phyloP scores from a whole-genome alignment of 2,329 filamentous ascomycete species.

The Trichocomaceae sp. region DNA sequence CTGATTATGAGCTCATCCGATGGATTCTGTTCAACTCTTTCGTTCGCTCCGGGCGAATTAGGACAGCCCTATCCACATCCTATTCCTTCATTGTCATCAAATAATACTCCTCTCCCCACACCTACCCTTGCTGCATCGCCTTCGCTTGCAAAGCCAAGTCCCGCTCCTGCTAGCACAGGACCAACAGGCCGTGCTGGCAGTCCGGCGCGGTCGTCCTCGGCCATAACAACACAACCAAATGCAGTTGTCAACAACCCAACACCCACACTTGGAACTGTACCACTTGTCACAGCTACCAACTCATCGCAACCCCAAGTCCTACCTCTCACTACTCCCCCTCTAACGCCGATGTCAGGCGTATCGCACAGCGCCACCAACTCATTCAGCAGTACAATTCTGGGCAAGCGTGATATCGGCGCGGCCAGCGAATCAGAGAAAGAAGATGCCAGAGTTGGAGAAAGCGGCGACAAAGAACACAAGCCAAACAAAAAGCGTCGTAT shows the following conservation, averaged over 20 bases:
- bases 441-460: conserved; percentile 26
- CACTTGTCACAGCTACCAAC: conserved; percentile 66
- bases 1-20: conserved; percentile 96
- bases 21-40: conserved; percentile 89
- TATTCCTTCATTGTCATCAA: conserved; percentile 36
- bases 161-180: conserved; percentile 49
- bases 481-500: conserved; percentile 64
- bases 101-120: conserved; percentile 65
- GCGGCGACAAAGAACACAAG: conserved; percentile 21
- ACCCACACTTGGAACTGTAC: conserved; percentile 69
- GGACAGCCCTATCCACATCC: conserved; percentile 66
- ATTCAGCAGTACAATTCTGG: conserved; percentile 49
- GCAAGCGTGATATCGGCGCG: conserved; percentile 42
- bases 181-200: conserved; percentile 61
- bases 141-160: conserved; percentile 50
- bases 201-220: conserved; percentile 77
- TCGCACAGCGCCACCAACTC: conserved; percentile 51
- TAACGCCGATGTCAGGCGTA: conserved; percentile 61
- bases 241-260: conserved; percentile 67
- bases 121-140: conserved; percentile 57
- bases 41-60: conserved; percentile 76
- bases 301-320: conserved; percentile 49
- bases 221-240: conserved; percentile 41
- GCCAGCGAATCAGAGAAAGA: conserved; percentile 42
- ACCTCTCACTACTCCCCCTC: conserved; percentile 80